Base-by-base conservation (phyloP, 2,329 filamentous ascomycete genomes). In the Sporothrix mexicana region DNA sequence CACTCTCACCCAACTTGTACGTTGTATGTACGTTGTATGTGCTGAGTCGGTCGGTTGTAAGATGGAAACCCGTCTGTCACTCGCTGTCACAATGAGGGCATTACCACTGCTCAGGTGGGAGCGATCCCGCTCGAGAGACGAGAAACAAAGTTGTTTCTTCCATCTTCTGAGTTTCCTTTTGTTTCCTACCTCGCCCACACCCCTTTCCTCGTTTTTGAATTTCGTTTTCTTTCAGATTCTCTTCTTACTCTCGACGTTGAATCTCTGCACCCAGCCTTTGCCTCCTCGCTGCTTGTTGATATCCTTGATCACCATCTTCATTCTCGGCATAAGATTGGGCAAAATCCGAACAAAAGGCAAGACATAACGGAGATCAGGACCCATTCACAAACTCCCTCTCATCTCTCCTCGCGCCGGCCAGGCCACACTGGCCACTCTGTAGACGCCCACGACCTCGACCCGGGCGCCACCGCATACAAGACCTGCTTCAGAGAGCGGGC, bases 391-490 rank as follows among this genome's bases (percentile, higher is more conserved):
- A n/a, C 6, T 25, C 67, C 70, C 73, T 73, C 66, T 71, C 72
- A 74, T 74, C 68, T 75, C 73, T 74, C 47, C 70, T 75, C 62
- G 74, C 74, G 72, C 74, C 68, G 67, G 43, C 49, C 69, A 69
- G 67, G 45, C 67, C 67, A 45, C 30, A 67, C 70, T 68, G 74
- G 69, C 73, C 51, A 64, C 69, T 71, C 59, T 71, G 57, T 74
- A 74, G 70, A 71, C 75, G 75, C 73, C 75, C 67, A 73, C 53
- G 67, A 70, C 72, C 67, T 73, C 53, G 55, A 66, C 55, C 72
- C 73, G 78, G 30, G 81, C 79, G 77, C 78, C 81, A 81, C 80
- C 78, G 77, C 78, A 78, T 78, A 76, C 78, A 76, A 72, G 17
- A 20, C 49, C 8, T 72, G 55, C 69, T 69, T 62, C 70, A 57